Conservation (phyloP, 306 rosid species). For the Dalbergia cultrata region DNA sequence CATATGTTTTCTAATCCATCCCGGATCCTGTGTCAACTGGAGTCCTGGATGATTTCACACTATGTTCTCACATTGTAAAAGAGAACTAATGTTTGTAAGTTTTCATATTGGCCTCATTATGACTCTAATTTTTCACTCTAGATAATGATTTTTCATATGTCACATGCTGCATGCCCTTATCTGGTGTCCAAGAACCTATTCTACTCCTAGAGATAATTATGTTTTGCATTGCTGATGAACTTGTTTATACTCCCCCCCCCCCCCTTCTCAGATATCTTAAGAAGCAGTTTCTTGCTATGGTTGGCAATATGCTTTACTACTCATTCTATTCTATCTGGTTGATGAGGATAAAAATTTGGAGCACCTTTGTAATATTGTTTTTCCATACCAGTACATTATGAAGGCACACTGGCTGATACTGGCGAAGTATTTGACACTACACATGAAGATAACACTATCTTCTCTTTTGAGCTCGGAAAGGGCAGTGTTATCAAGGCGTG, state of each 20-base stretch:
- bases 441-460: conserved; percentile 85
- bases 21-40: not conserved
- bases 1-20: not conserved
- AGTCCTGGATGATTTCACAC: not conserved
- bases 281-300: not conserved
- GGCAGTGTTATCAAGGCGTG: conserved; percentile 93
- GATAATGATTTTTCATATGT: not conserved
- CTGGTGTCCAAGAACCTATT: not conserved
- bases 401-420: conserved; percentile 81
- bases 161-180: not conserved
- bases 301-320: not conserved
- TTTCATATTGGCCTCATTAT: not conserved
- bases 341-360: not conserved
- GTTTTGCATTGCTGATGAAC: not conserved
- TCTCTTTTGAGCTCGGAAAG: conserved; percentile 96
- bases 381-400: conserved; percentile 80
- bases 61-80: not conserved
- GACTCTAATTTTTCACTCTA: not conserved
- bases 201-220: not conserved
- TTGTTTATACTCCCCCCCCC: not conserved
- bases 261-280: not conserved
- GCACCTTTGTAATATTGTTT: conserved; percentile 34
- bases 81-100: too few relatives aligned
- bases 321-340: not conserved
- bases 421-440: conserved; percentile 95